Evolutionary conservation across 1,284 basidiomycete species (phyloP).

Genomic region (Clitocybe nebularis): DNA sequence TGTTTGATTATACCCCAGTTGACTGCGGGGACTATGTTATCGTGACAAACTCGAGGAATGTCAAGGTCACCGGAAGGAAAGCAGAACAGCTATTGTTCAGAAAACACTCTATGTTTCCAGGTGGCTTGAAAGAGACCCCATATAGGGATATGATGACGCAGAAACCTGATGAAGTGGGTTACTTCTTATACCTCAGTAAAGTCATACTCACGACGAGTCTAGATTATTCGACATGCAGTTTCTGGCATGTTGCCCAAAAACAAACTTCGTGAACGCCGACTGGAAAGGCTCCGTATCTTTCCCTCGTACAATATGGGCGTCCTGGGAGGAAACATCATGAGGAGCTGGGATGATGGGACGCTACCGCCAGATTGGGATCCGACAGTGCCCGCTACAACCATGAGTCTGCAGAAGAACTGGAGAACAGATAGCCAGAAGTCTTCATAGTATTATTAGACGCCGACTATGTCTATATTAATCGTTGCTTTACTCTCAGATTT

Average conservation of each 20-base stretch:
- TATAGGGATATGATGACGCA: conserved; percentile 80
- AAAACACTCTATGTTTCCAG: conserved; percentile 91
- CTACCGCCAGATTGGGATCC: conserved; percentile 49
- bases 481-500: too few species aligned
- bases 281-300: conserved; percentile 86
- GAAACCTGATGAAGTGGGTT: conserved; percentile 87
- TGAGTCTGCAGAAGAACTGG: conserved; percentile 29
- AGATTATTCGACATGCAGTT: conserved; percentile 95
- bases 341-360: conserved; percentile 75
- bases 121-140: conserved; percentile 88
- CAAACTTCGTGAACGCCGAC: conserved; percentile 80
- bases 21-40: conserved; percentile 98
- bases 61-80: conserved; percentile 91
- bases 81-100: conserved; percentile 85
- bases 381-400: conserved; percentile 31
- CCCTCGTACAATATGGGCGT: conserved; percentile 70
- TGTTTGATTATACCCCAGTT: conserved; percentile 59
- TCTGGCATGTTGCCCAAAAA: conserved; percentile 98
- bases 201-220: conserved; percentile 7
- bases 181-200: conserved; percentile 1
- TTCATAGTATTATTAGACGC: conserved; percentile 9
- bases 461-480: too few species aligned
- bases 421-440: conserved; percentile 10
- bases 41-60: conserved; percentile 84
- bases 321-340: conserved; percentile 63